Base-by-base conservation (phyloP, 768 basidiomycete genomes). In the Rossbeevera mucosa region DNA sequence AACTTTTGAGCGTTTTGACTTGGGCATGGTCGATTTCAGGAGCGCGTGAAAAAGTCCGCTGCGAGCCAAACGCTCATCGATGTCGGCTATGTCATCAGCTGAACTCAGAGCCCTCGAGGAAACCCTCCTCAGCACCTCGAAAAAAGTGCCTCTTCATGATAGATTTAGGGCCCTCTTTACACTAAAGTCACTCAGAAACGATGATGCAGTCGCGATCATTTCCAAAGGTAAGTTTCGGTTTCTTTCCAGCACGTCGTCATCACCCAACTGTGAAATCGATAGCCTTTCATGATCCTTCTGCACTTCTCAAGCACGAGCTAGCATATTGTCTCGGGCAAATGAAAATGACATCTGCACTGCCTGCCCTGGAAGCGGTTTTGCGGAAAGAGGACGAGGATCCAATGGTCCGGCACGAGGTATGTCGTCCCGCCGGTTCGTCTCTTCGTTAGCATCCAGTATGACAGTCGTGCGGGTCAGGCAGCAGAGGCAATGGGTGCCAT, bases 401-500 rank as follows among this genome's bases (percentile, higher is more conserved):
- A 0, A 99, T 99, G 96, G 96, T 98, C 55, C 78, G 96, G 50
- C 96, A 99, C 72, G 96, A 99, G 80, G 92, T 90, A 59, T 53
- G 75, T 60, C 44, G 14, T 30, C 18, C 43, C 29, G 28, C n/a
- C 26, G 4, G 24, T 16, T 12, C 44, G 29, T 31, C n/a, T 24
- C 49, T 33, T 24, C 20, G 33, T 20, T 7, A 13, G 38, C n/a
- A 12, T 33, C 44, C 36, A 40, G 38, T 50, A 42, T 58, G 56
- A 60, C 38, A 41, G 51, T 48, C 57, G 53, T 51, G 49, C 47
- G 58, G 56, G 57, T 44, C 57, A 94, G 89, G 94, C 95, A 46
- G 96, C 96, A n/a, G 96, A 99, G 72, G 96, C 96, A 8, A 87
- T 99, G 76, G 96, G 94, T 36, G 96, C 96, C 1, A 91, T 98